Evolutionary conservation across 1,139 yeast species (phyloP), one percentile per base, ranked within the genome.

Genomic region (Saccharomycopsis hybrid): DNA sequence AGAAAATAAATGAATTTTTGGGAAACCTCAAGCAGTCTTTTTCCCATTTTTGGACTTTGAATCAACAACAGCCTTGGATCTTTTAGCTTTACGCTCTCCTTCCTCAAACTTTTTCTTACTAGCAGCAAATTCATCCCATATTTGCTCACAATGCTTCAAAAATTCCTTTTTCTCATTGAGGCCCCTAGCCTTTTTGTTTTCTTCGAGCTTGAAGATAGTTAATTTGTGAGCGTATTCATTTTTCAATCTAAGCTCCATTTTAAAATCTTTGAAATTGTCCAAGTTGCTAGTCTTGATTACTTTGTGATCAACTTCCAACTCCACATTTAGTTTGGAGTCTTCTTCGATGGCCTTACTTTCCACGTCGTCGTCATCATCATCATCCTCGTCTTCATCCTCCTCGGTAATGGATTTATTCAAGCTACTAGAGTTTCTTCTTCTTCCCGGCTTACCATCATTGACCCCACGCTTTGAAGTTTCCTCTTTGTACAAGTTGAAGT

Each of bases 61-160:
- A n/a, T n/a, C n/a, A n/a, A n/a, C n/a, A n/a, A n/a, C n/a, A n/a
- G n/a, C n/a, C n/a, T n/a, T n/a, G n/a, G n/a, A n/a, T n/a, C n/a
- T n/a, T n/a, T n/a, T n/a, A n/a, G n/a, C n/a, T n/a, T n/a, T n/a
- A n/a, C n/a, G n/a, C n/a, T n/a, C n/a, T n/a, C n/a, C n/a, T n/a
- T n/a, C n/a, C n/a, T n/a, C n/a, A n/a, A n/a, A n/a, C n/a, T n/a
- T n/a, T n/a, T n/a, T n/a, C n/a, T n/a, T n/a, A n/a, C n/a, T n/a
- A n/a, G n/a, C n/a, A n/a, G n/a, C n/a, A n/a, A n/a, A n/a, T n/a
- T n/a, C 73, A 53, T 77, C 78, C 82, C 82, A 78, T 35, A 78
- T 73, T 28, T 76, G 74, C 51, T 71, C 77, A 61, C 82, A 77
- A 39, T 76, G 70, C 56, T 72, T 73, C 56, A 76, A 57, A 57